Conservation (phyloP, 2,329 filamentous ascomycete genomes). For the Didymella exigua region DNA sequence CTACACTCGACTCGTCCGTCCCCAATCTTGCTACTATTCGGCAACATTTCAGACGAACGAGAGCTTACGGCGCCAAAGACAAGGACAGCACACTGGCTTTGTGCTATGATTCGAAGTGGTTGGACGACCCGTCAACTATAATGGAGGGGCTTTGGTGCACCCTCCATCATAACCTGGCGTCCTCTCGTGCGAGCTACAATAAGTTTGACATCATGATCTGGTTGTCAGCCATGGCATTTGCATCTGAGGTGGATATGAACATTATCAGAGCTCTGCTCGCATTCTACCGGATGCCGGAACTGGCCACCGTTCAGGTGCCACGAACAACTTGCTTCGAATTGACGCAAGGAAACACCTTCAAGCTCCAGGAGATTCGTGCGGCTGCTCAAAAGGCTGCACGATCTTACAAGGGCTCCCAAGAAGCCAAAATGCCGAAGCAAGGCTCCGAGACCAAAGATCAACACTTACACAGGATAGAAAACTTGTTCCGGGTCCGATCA, state of each 20-base stretch:
- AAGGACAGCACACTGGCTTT: constrained; percentile 8
- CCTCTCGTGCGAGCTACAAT: neutral
- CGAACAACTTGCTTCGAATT: constrained; percentile 5
- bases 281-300: constrained; percentile 20
- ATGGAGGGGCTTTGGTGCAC: constrained; percentile 29
- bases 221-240: constrained; percentile 35
- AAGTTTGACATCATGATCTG: constrained; percentile 34
- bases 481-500: constrained; percentile 7
- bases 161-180: constrained; percentile 24
- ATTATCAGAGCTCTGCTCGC: constrained; percentile 30
- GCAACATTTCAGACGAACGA: constrained; percentile 11
- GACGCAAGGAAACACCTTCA: constrained; percentile 13
- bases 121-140: constrained; percentile 12
- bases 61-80: constrained; percentile 5
- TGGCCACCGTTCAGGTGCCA: constrained; percentile 20
- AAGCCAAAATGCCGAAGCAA: constrained; percentile 19
- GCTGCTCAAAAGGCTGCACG: neutral
- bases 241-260: constrained; percentile 27
- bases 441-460: constrained; percentile 18
- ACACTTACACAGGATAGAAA: constrained; percentile 14
- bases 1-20: constrained; percentile 17
- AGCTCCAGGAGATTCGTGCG: neutral
- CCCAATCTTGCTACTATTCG: constrained; percentile 12
- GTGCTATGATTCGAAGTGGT: constrained; percentile 32
- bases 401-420: constrained; percentile 18